phyloP scores from a whole-genome alignment of 1,284 basidiomycete genomes.

The Moniliella sp. region DNA sequence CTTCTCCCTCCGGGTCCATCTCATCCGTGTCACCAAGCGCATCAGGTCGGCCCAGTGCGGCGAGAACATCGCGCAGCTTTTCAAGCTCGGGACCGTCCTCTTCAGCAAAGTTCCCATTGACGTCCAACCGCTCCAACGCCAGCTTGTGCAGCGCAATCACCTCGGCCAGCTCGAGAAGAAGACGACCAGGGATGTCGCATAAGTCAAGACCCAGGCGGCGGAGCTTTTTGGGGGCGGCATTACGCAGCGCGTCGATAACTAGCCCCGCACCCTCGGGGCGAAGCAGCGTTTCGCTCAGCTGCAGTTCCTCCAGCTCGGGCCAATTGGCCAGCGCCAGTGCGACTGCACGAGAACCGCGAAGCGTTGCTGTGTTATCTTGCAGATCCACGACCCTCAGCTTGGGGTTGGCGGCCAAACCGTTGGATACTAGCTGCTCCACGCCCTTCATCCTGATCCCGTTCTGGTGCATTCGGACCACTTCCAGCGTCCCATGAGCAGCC shows the following conservation, averaged over 20 bases:
- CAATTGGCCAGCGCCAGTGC: slow-evolving; percentile 48
- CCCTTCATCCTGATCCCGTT: slow-evolving; percentile 92
- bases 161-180: slow-evolving; percentile 12
- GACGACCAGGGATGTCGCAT: slow-evolving; percentile 23
- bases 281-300: slow-evolving; percentile 77
- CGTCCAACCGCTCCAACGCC: slow-evolving; percentile 14
- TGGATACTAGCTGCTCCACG: slow-evolving; percentile 51
- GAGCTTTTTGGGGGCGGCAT: slow-evolving; percentile 17
- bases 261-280: slow-evolving; percentile 40
- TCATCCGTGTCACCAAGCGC: slow-evolving; percentile 25
- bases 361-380: slow-evolving; percentile 82
- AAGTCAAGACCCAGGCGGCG: slow-evolving; percentile 22
- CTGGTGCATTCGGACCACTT: slow-evolving; percentile 76
- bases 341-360: slow-evolving; percentile 52
- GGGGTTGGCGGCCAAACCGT: slow-evolving; percentile 51
- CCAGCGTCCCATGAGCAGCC: slow-evolving; percentile 52
- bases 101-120: slow-evolving; percentile 32
- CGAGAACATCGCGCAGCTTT: slow-evolving; percentile 17
- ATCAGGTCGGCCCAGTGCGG: slow-evolving; percentile 15
- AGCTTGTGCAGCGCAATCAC: slow-evolving; percentile 25
- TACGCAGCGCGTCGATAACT: slow-evolving; percentile 14
- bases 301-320: slow-evolving; percentile 53
- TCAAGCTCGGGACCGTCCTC: slow-evolving; percentile 27
- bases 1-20: slow-evolving; percentile 3
- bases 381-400: slow-evolving; percentile 61